phyloP scores from a whole-genome alignment of 73 alveolate species.

The Strombidium stylifer region DNA sequence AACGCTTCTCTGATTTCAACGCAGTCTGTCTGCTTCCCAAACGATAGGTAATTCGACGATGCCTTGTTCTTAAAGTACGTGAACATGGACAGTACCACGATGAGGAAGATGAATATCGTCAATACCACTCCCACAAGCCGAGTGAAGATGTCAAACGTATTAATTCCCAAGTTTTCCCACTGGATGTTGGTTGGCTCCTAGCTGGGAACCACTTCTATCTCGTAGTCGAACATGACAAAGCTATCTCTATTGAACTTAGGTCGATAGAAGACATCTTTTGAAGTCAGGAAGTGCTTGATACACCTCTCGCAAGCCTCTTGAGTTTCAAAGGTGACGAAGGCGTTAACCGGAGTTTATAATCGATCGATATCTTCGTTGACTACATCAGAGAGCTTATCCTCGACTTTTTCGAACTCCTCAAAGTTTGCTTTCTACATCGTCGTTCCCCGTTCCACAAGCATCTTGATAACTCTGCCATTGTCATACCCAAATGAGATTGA shows the following conservation, averaged over 20 bases:
- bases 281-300: too few species aligned
- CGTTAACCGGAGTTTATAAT: slow-evolving; percentile 26
- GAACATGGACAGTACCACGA: slow-evolving; percentile 5
- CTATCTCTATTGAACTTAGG: neutral
- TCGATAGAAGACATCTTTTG: too few species aligned
- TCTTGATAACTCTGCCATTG: too few species aligned
- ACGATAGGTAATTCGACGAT: neutral
- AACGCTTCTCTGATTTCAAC: neutral
- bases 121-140: neutral
- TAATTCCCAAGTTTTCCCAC: slow-evolving; percentile 35
- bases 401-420: too few species aligned
- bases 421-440: too few species aligned
- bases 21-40: neutral
- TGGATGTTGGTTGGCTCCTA: slow-evolving; percentile 48
- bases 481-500: too few species aligned
- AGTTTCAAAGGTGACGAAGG: slow-evolving; percentile 41
- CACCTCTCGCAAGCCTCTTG: slow-evolving; percentile 36
- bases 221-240: neutral
- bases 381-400: too few species aligned
- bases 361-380: too few species aligned
- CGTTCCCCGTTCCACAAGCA: too few species aligned
- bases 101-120: neutral
- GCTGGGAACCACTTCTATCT: neutral
- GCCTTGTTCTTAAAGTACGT: slow-evolving; percentile 12
- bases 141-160: neutral